Percentiles rank a stretch among this genome's conserved stretches.
Evolutionary conservation across 129 eudicot species (phyloP).

Genomic region (Flaveria trinervia): DNA sequence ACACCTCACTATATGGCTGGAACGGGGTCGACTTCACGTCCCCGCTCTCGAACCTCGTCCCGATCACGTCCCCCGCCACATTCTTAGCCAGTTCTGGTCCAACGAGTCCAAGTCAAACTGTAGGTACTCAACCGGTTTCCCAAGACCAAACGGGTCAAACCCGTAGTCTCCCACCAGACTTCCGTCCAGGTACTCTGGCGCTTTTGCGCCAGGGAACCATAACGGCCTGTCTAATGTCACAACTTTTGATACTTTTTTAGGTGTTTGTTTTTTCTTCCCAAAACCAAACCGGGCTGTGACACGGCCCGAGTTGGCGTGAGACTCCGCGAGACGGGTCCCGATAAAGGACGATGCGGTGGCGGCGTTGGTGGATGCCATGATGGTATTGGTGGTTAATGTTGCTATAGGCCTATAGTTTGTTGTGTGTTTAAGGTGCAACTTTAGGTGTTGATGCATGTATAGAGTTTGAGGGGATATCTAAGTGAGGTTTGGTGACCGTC

Average conservation of each 20-base stretch:
- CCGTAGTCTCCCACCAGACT: conserved; percentile 89
- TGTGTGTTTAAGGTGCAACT: neutral
- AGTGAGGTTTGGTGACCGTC: conserved; percentile 40
- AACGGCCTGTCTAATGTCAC: conserved; percentile 64
- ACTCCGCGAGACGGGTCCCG: too few species aligned
- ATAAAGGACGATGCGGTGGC: too few species aligned
- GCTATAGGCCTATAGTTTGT: conserved; percentile 14
- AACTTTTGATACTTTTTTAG: conserved; percentile 38
- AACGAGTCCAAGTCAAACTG: conserved; percentile 80
- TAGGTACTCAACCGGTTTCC: conserved; percentile 90
- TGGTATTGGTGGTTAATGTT: neutral
- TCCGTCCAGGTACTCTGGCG: conserved; percentile 88
- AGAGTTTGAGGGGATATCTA: conserved; percentile 43
- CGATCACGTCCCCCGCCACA: conserved; percentile 72
- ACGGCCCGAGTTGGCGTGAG: conserved; percentile 52
- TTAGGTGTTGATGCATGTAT: conserved; percentile 24
- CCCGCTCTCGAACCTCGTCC: conserved; percentile 67
- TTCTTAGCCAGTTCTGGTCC: conserved; percentile 96
- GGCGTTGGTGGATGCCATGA: conserved; percentile 20
- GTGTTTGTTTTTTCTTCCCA: conserved; percentile 29
- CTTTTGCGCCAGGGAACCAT: conserved; percentile 93
- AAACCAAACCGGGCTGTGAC: conserved; percentile 74
- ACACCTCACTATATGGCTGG: conserved; percentile 91
- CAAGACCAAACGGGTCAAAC: conserved; percentile 92
- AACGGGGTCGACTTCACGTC: conserved; percentile 86